phyloP scores from a whole-genome alignment of 75 land plant genomes.

The Isoetes taiwanensis region DNA sequence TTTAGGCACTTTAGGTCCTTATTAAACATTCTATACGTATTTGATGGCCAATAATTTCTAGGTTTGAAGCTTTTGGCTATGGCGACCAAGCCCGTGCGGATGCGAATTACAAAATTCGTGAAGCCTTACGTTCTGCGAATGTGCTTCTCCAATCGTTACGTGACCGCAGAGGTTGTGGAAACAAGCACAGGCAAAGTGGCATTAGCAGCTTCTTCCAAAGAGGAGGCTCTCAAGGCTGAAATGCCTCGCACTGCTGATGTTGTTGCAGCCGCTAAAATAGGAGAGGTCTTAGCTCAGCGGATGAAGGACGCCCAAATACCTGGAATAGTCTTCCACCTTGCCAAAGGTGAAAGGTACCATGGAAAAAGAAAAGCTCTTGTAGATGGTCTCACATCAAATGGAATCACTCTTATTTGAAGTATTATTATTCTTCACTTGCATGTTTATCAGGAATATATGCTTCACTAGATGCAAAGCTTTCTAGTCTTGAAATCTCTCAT shows the following conservation, averaged over 20 bases:
- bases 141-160: neutral
- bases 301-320: neutral
- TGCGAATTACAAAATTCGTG: too few relatives aligned
- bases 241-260: neutral
- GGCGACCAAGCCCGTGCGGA: too few relatives aligned
- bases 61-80: too few relatives aligned
- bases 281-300: constrained; percentile 1
- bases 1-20: too few relatives aligned
- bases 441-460: too few relatives aligned
- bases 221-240: neutral
- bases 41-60: too few relatives aligned
- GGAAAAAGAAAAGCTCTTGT: neutral
- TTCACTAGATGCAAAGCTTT: too few relatives aligned
- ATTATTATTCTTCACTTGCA: too few relatives aligned
- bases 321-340: neutral
- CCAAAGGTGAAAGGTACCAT: constrained; percentile 2
- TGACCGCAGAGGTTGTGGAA: neutral
- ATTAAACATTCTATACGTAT: too few relatives aligned
- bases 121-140: too few relatives aligned
- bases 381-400: neutral
- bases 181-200: neutral
- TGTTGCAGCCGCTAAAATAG: neutral
- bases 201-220: neutral
- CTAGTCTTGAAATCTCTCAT: too few relatives aligned
- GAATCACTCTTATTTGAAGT: neutral